Evolutionary conservation across 176 grass and related monocot genomes (phyloP), one percentile per base, ranked within the genome.

Genomic region (Lolium rigidum): DNA sequence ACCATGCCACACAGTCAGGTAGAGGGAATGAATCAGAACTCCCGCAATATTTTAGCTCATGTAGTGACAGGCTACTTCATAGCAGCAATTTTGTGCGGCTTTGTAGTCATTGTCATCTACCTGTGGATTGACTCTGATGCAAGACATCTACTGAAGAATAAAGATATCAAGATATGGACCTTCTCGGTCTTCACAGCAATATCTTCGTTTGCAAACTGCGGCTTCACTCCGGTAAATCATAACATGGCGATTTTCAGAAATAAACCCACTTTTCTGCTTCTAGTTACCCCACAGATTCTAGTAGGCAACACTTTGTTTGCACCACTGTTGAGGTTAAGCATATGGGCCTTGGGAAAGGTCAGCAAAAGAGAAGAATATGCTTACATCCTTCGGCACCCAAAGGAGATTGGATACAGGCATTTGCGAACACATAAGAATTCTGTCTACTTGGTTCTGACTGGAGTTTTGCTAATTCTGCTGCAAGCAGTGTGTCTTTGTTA

Each of bases 201-300:
- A 76, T 95, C 93, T 10, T 93, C 86, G n/a, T 91, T 93, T 51
- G 88, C 86, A 64, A 95, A 95, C 68, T 89, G 90, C 4, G 88
- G 93, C 17, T 81, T 95, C 74, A 93, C 92, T 44, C 86, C 86
- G 0, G 81, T 87, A 59, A 93, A 91, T 86, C 86, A 93, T 79
- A 95, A 92, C 56, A 93, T 95, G 93, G 83, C 64, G 22, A 89
- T 89, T 35, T 93, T 95, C 86, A 73, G 49, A 71, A 54, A 79
- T 22, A 87, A 95, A 31, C 74, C 90, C 18, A 77, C 80, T 28
- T 77, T 95, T 35, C 77, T 91, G 10, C 87, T 95, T 38, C 74
- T 92, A 13, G 39, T 87, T 52, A 54, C 70, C 54, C 83, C 89
- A 10, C 88, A 92, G 68, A 59, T 93, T 89, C 84, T 95, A 44